These are phyloP conservation scores for Spathaspora boniae DNA, from an alignment of 805 yeast genomes.

Conservation along the genomic window DNA sequence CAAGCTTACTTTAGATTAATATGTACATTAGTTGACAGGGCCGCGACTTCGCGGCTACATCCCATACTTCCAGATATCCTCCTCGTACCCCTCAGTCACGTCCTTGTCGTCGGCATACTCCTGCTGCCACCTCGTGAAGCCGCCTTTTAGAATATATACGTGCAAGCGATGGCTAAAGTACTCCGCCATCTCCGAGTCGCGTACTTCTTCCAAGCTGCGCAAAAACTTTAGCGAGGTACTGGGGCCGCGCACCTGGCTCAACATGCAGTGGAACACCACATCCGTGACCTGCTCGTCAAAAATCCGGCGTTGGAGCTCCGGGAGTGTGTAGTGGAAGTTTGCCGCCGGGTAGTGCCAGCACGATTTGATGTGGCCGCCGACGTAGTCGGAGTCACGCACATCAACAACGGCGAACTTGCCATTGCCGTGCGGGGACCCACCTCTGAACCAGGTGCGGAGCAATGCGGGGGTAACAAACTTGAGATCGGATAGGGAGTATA, in stretches of 20 bases:
- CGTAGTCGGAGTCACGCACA: slow-evolving; percentile 78
- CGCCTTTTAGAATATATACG: slow-evolving; percentile 77
- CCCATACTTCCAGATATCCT: slow-evolving; percentile 31
- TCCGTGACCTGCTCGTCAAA: slow-evolving; percentile 34
- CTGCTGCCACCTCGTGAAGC: slow-evolving; percentile 82
- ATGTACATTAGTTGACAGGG: background rate
- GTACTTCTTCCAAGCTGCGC: slow-evolving; percentile 39
- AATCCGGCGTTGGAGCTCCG: slow-evolving; percentile 34
- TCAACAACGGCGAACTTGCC: slow-evolving; percentile 61
- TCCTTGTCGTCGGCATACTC: slow-evolving; percentile 61
- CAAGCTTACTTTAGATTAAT: slow-evolving; percentile 17
- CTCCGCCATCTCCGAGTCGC: slow-evolving; percentile 19
- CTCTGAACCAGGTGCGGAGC: slow-evolving; percentile 45
- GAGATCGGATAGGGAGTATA: slow-evolving; percentile 38
- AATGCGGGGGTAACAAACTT: slow-evolving; percentile 45
- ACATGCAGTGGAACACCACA: slow-evolving; percentile 86
- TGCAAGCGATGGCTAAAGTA: slow-evolving; percentile 35
- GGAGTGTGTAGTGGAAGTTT: slow-evolving; percentile 36
- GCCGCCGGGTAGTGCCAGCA: slow-evolving; percentile 56
- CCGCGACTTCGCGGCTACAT: background rate
- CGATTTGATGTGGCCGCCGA: slow-evolving; percentile 71
- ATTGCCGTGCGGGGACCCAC: slow-evolving; percentile 33
- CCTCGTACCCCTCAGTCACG: slow-evolving; percentile 52
- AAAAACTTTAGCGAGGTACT: slow-evolving; percentile 66
- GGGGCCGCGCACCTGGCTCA: slow-evolving; percentile 92